These are phyloP conservation scores for Porpolomopsis calyptriformis DNA, from an alignment of 768 basidiomycete species.

Conservation along the genomic window DNA sequence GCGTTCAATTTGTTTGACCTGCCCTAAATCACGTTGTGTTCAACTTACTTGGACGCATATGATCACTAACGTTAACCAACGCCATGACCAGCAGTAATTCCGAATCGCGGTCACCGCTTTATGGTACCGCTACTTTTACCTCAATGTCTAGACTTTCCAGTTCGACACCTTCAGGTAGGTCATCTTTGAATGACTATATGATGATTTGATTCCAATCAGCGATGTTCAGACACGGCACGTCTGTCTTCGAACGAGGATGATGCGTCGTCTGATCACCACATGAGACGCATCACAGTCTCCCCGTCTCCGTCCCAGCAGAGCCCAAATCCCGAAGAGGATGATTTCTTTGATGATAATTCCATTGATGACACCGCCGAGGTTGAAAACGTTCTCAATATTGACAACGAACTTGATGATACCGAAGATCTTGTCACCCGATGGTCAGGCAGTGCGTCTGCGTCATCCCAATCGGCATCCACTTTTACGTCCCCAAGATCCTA, in stretches of 20 bases:
- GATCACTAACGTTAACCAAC: neutral
- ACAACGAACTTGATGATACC: constrained; percentile 54
- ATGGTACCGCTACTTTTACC: constrained; percentile 50
- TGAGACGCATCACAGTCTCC: constrained; percentile 47
- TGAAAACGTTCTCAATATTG: constrained; percentile 58
- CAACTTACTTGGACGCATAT: neutral
- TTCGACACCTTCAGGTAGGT: constrained; percentile 44
- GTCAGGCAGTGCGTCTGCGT: constrained; percentile 39
- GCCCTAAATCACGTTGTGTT: neutral
- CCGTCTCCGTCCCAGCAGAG: constrained; percentile 32
- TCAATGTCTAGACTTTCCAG: constrained; percentile 51
- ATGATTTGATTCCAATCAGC: constrained; percentile 6
- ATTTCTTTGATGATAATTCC: constrained; percentile 44
- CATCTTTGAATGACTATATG: neutral
- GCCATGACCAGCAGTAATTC: neutral
- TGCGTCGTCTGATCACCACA: constrained; percentile 28
- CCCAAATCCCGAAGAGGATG: constrained; percentile 23
- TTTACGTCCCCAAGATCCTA: constrained; percentile 31
- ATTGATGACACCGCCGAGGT: constrained; percentile 73
- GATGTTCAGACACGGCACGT: constrained; percentile 30
- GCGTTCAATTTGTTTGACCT: neutral
- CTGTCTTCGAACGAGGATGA: constrained; percentile 41
- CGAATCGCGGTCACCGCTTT: constrained; percentile 46
- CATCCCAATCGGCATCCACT: constrained; percentile 21
- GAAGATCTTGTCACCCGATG: constrained; percentile 59